These are phyloP conservation scores for Violaceomyces palustris DNA, from an alignment of 1,284 basidiomycete species.

Conservation along the genomic window DNA sequence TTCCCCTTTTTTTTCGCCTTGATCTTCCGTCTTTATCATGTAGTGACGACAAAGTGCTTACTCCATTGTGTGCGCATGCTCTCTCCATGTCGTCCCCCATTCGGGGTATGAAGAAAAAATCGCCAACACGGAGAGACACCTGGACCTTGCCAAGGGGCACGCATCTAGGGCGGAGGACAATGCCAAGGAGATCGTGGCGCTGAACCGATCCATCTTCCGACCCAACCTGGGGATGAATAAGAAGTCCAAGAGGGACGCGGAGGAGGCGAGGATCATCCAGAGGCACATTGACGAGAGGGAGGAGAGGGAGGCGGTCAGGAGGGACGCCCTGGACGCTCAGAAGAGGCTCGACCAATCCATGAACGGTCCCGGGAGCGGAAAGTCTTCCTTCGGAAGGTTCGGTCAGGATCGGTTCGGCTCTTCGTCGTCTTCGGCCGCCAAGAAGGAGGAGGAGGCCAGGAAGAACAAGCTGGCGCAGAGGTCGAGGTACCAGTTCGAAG, in stretches of 20 bases:
- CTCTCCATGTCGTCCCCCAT: neutral
- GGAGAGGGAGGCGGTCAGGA: conserved; percentile 60
- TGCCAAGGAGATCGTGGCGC: conserved; percentile 85
- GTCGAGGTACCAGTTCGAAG: conserved; percentile 86
- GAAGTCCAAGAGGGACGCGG: conserved; percentile 79
- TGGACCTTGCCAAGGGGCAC: conserved; percentile 88
- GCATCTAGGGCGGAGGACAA: conserved; percentile 84
- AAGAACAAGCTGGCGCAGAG: conserved; percentile 60
- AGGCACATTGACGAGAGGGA: conserved; percentile 84
- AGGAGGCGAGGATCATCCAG: conserved; percentile 79
- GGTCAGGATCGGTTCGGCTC: conserved; percentile 39
- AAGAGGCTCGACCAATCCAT: conserved; percentile 74
- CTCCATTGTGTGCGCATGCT: too few relatives aligned
- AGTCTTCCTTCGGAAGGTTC: conserved; percentile 30
- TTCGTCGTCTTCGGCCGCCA: conserved; percentile 15
- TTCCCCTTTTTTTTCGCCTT: neutral
- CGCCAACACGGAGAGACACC: conserved; percentile 90
- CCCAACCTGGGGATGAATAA: conserved; percentile 52
- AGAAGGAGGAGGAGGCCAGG: conserved; percentile 12
- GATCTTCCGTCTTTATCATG: too few relatives aligned
- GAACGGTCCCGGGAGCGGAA: conserved; percentile 35
- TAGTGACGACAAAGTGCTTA: too few relatives aligned
- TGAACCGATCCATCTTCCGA: conserved; percentile 91
- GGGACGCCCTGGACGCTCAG: conserved; percentile 75
- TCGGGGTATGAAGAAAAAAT: too few relatives aligned